Evolutionary conservation across 73 alveolate species (phyloP), one percentile per base, ranked within the genome.

Genomic region (Tetrahymena thermophila): DNA sequence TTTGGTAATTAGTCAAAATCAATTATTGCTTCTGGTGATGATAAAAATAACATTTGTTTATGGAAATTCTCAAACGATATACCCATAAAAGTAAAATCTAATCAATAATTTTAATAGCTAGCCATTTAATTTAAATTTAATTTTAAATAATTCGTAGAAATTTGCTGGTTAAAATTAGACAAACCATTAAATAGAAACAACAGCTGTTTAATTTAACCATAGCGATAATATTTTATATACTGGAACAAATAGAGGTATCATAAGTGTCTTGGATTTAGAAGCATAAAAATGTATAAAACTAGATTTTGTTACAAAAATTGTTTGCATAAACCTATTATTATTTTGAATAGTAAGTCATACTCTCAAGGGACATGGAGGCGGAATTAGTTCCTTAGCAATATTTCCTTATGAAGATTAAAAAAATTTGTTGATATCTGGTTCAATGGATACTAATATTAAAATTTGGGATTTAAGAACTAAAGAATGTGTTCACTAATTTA

Each of bases 241-340:
- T 25, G 96, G 95, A 21, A 85, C 96, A 34, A 94, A 94, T 94
- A 85, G 96, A 85, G 96, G 95, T 3, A 94, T 94, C 21, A 94
- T 94, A 35, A 94, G 85, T 94, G 93, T 85, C 3, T 94, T 95
- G 95, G 96, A 94, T 94, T 31, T 94, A 43, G 96, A 84, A 31
- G 35, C 71, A 40, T 57, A 94, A 85, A 94, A 85, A 85, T 94
- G 96, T 94, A 84, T 21, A 25, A 4, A 7, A 28, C n/a, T 71
- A 71, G 37, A 56, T 50, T 50, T 50, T 50, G 15, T 50, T 50
- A 16, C 31, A 50, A 31, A 25, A 25, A 71, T 0, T 3, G 13
- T 71, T 71, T 4, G 23, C 0, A 34, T 21, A 16, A 8, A 25
- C 19, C 17, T 94, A 25, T 94, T 37, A 13, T 4, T 34, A 0